A percentile compares a stretch with the other conserved stretches of the same genome.
Evolutionary conservation across 495 filamentous ascomycete species (phyloP).

Genomic region (Terfezia claveryi): DNA sequence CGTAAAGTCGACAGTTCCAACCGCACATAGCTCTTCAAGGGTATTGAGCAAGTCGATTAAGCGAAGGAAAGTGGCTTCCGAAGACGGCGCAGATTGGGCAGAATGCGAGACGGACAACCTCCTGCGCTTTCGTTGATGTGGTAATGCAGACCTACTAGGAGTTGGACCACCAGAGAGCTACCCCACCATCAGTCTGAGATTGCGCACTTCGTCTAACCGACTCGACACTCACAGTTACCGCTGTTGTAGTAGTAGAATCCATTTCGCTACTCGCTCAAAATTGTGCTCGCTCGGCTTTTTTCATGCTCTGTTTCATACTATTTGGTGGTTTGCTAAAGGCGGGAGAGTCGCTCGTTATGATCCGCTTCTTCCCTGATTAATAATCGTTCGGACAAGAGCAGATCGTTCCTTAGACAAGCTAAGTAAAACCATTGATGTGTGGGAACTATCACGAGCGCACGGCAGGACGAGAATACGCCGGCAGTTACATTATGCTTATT

Average conservation of each 20-base stretch:
- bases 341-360: too few relatives aligned
- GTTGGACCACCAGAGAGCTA: background rate
- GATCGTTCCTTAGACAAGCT: too few relatives aligned
- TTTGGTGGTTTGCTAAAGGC: too few relatives aligned
- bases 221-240: background rate
- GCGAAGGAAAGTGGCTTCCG: background rate
- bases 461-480: too few relatives aligned
- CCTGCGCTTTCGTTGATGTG: background rate
- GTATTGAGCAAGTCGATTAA: conserved; percentile 11
- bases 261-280: background rate
- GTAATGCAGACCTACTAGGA: background rate
- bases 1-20: conserved; percentile 10
- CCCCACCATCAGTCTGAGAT: background rate
- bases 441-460: too few relatives aligned
- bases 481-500: too few relatives aligned
- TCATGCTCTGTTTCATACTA: too few relatives aligned
- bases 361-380: too few relatives aligned
- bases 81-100: background rate
- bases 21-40: conserved; percentile 9
- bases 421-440: too few relatives aligned
- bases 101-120: background rate
- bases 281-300: too few relatives aligned
- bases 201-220: background rate
- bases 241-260: background rate
- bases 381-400: too few relatives aligned